These are phyloP conservation scores for Tetrapisispora iriomotensis DNA, from an alignment of 805 yeast species.

Conservation along the genomic window DNA sequence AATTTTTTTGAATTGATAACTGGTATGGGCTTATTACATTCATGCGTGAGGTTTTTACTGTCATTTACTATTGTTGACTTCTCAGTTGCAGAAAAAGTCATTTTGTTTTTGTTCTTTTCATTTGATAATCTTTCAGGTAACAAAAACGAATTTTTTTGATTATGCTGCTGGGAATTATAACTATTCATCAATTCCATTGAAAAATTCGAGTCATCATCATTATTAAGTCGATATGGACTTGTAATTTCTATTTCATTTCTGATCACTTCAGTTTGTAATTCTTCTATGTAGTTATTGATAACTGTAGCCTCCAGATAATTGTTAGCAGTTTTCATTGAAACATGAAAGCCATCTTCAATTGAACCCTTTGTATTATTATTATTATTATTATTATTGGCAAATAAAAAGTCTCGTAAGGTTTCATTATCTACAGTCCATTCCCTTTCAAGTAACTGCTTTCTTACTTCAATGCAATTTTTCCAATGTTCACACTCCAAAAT, in stretches of 20 bases:
- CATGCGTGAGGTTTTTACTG: too few species aligned
- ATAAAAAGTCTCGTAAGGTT: not conserved
- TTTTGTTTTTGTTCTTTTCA: too few species aligned
- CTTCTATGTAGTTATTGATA: constrained; percentile 7
- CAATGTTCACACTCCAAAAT: constrained; percentile 31
- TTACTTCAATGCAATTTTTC: constrained; percentile 20
- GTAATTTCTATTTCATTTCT: constrained; percentile 15
- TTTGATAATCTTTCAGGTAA: too few species aligned
- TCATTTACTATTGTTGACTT: too few species aligned
- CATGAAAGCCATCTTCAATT: constrained; percentile 4
- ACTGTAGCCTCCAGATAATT: not conserved
- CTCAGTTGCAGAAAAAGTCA: too few species aligned
- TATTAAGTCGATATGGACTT: constrained; percentile 8
- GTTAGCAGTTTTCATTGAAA: too few species aligned
- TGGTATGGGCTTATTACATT: too few species aligned
- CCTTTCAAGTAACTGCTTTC: constrained; percentile 14
- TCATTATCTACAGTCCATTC: constrained; percentile 29
- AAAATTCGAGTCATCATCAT: not conserved
- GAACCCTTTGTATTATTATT: constrained; percentile 2
- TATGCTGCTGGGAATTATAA: not conserved
- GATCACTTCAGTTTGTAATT: constrained; percentile 12
- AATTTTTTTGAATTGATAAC: not conserved
- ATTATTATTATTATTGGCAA: not conserved
- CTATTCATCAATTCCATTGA: not conserved
- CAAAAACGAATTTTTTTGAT: too few species aligned